Evolutionary conservation across 345 rosid genomes (phyloP), one percentile per base, ranked within the genome.

Genomic region (Salix caprea): DNA sequence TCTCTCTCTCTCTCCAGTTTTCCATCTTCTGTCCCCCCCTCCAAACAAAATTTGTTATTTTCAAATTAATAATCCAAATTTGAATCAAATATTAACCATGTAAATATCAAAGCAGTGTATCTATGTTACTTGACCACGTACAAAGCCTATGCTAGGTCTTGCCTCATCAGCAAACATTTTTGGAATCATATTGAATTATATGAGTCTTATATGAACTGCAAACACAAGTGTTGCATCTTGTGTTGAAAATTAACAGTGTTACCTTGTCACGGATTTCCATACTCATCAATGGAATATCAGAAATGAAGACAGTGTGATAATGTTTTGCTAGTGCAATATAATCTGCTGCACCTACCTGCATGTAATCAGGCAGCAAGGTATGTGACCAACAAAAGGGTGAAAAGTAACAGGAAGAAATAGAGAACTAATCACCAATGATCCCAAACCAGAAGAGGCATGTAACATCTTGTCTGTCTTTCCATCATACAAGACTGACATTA

Each of bases 191-290:
- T 56, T 30, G 8, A 58, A 37, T n/a, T 58, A 56, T 21, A 58
- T 4, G 52, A 5, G 44, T 24, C 67, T 40, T 19, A 10, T 42
- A 40, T 42, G 50, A 36, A 40, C 37, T 42, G 12, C 18, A 24
- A 13, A 46, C 50, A 46, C 50, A 46, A 46, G 4, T 13, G 13
- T 12, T 46, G 14, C 50, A 13, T 40, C 13, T 40, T 44, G 50
- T 4, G 15, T 46, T 46, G 50, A 46, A 46, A 13, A 46, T 14
- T 46, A 46, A 46, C 16, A 14, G 5, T 14, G 18, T 12, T 86
- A 94, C 97, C 96, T 91, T 92, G 81, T 94, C 97, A 19, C 92
- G 91, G 76, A 87, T 91, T 75, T 58, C 86, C 98, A 94, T 92
- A 71, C 97, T 92, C 97, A 92, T 92, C 60, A 75, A 83, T 28